Evolutionary conservation across 1,284 basidiomycete genomes (phyloP), one percentile per base, ranked within the genome.

Genomic region (Omphalotus olearius): DNA sequence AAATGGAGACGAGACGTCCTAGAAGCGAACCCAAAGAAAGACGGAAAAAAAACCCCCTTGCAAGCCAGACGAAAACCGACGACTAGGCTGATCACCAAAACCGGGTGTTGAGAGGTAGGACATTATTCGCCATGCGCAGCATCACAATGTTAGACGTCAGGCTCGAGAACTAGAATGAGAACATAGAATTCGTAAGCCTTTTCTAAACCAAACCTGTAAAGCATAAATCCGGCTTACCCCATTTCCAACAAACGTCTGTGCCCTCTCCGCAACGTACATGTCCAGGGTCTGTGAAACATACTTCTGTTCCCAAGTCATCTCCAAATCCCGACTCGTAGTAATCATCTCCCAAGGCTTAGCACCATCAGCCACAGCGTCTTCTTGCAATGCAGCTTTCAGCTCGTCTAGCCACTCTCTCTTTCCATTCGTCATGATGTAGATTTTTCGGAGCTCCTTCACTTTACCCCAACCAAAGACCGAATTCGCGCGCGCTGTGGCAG

Each of bases 401-500:
- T 78, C 70, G 1, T 58, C 55, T 4, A 80, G 60, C 74, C 77
- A 83, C n/a, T 56, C 55, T 11, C 45, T 37, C 14, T 71, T 63
- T 1, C 70, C 82, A 47, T 84, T 83, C 35, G 82, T 82, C 74
- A 83, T 74, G 45, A 84, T 66, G 57, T 78, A 82, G 20, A 83
- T 39, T 40, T 55, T 64, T 52, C 51, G 61, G 53, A 62, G 62
- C 26, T 36, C 43, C 1, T 14, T 26, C 13, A 18, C 20, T 1
- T 25, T 11, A 11, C 6, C 13, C 14, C 17, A 25, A 4, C 30
- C 30, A 7, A 33, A 33, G 7, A 9, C 9, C 11, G 11, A 18
- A 17, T 6, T 43, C 33, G 3, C 13, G 2, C 20, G 38, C 20
- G 23, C 9, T 35, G 28, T 13, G 23, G 13, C 13, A 16, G 10